A percentile compares a stretch with the other conserved stretches of the same genome.
Conservation (phyloP, 139 green algal species). For the Coelastrella sp. region DNA sequence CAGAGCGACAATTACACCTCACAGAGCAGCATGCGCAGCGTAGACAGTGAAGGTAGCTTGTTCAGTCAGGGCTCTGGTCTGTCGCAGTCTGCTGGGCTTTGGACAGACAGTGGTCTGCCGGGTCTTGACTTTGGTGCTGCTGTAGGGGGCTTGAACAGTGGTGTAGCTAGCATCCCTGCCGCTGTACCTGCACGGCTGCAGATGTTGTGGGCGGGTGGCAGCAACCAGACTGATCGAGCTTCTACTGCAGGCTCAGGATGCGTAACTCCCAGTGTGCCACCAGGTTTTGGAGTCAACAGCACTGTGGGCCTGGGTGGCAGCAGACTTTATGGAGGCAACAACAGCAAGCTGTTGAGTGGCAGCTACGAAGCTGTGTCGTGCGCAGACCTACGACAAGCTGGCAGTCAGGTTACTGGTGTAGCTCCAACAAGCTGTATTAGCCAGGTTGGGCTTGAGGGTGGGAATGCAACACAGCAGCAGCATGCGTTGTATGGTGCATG, state of each 20-base stretch:
- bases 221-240: neutral
- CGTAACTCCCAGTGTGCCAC: neutral
- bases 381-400: neutral
- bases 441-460: neutral
- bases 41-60: slow-evolving; percentile 47
- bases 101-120: slow-evolving; percentile 41
- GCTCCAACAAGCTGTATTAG: neutral
- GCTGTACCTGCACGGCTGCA: slow-evolving; percentile 41
- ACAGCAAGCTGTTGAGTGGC: slow-evolving; percentile 26
- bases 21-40: slow-evolving; percentile 44
- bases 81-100: slow-evolving; percentile 19
- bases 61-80: slow-evolving; percentile 34
- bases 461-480: neutral
- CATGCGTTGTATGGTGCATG: neutral
- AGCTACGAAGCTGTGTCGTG: slow-evolving; percentile 15
- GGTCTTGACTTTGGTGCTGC: slow-evolving; percentile 34
- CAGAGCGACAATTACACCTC: slow-evolving; percentile 18
- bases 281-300: neutral
- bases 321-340: neutral
- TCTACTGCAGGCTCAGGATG: neutral
- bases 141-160: neutral
- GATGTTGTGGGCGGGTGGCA: slow-evolving; percentile 43
- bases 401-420: too few species aligned
- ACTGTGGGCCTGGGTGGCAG: neutral
- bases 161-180: neutral